phyloP scores from a whole-genome alignment of 345 rosid species.

The Pistacia atlantica region DNA sequence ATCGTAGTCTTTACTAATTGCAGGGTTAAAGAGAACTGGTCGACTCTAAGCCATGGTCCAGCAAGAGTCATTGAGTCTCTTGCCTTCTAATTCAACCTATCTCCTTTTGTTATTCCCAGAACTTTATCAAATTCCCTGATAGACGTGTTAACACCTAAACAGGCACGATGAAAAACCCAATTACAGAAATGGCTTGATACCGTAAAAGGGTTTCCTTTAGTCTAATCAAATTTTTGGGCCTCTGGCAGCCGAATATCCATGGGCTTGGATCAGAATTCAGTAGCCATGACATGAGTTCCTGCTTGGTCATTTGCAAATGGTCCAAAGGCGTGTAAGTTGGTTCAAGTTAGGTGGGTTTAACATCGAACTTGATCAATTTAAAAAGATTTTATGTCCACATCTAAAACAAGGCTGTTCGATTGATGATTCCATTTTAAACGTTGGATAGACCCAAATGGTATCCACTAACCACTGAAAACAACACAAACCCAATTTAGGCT shows the following conservation, averaged over 20 bases:
- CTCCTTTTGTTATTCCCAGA: too few relatives aligned
- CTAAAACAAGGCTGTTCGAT: background rate
- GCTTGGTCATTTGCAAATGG: background rate
- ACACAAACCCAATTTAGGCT: background rate
- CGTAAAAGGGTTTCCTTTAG: too few relatives aligned
- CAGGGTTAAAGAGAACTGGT: background rate
- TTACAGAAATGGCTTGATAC: too few relatives aligned
- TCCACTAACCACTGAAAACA: slow-evolving; percentile 12
- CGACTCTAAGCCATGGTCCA: background rate
- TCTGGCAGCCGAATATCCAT: too few relatives aligned
- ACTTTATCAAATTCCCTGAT: too few relatives aligned
- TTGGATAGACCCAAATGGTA: background rate
- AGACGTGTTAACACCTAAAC: too few relatives aligned
- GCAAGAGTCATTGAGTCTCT: too few relatives aligned
- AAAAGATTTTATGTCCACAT: slow-evolving; percentile 6
- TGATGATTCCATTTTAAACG: background rate
- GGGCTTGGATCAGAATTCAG: background rate
- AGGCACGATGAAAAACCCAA: too few relatives aligned
- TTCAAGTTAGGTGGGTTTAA: background rate
- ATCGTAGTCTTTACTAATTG: background rate
- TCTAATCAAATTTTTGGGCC: background rate
- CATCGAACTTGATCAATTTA: background rate
- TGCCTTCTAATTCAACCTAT: too few relatives aligned
- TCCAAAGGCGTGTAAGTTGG: background rate
- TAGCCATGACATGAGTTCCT: background rate